Base-by-base conservation (phyloP, 176 grass and related monocot genomes). In the Thinopyrum elongatum region DNA sequence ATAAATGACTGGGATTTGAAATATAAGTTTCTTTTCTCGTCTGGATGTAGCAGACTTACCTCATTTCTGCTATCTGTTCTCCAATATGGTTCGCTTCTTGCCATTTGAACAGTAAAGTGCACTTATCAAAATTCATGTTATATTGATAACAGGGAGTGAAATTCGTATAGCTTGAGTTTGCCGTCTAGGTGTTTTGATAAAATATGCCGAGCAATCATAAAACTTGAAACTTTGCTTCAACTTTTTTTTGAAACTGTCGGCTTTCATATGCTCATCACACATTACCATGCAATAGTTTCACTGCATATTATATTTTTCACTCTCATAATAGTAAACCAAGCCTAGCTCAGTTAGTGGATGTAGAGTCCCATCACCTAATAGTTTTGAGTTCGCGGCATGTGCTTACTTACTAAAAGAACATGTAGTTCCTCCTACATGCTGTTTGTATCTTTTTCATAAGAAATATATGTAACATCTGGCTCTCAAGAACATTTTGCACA, bases 11-110 rank as follows among this genome's bases (percentile, higher is more conserved):
- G 34, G 51, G 27, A 47, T 77, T 88, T 19, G 38, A 69, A 28
- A 16, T 76, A 58, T 7, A 49, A 86, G 46, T 36, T 33, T 15
- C 46, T 77, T 46, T 89, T 67, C 29, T 30, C 12, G 65, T 89
- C 3, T 42, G 19, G 10, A 68, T 10, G 22, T 35, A 58, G 53
- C 17, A 74, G 39, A 51, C 13, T 65, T 47, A 27, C 4, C 74
- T 76, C 44, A 60, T 67, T 82, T 65, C 47, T 70, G 6, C 41
- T 80, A 4, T 83, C 36, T 26, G 7, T 17, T 78, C 30, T 78
- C 27, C 39, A 33, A 44, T 60, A 23, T 22, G 59, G 38, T 19
- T 21, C 46, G 5, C 30, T 5, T 53, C 47, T 76, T 57, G 21
- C 6, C 25, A 69, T 51, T 83, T 47, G 9, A 49, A 14, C 28